Conservation (phyloP, 140 eudicot genomes). For the Erigeron philadelphicus region DNA sequence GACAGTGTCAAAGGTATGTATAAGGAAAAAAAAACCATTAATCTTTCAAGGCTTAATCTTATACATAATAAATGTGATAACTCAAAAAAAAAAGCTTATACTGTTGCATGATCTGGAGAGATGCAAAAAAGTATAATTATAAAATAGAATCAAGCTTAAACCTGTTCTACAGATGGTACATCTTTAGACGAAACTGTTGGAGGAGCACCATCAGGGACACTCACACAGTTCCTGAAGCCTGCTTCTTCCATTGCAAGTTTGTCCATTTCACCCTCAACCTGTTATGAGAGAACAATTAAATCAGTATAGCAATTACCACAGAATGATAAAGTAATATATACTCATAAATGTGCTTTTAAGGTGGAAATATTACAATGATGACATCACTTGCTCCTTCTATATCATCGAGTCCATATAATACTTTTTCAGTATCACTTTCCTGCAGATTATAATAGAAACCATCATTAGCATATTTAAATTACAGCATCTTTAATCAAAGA, state of each 20-base stretch:
- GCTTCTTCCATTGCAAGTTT: conserved; percentile 99
- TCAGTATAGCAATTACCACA: conserved; percentile 3
- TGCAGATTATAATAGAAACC: conserved; percentile 34
- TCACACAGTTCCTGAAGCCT: conserved; percentile 78
- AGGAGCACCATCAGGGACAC: conserved; percentile 99
- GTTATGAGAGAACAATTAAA: conserved; percentile 17
- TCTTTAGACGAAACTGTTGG: conserved; percentile 59
- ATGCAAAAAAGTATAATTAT: neutral
- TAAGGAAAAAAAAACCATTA: neutral
- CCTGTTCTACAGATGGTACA: conserved; percentile 64
- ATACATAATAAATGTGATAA: neutral
- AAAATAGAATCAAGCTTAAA: conserved; percentile 14
- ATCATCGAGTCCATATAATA: conserved; percentile 86
- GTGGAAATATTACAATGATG: conserved; percentile 51
- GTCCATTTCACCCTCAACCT: conserved; percentile 99
- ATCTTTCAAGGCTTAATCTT: neutral
- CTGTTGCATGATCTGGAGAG: conserved; percentile 1
- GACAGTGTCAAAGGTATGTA: conserved; percentile 17
- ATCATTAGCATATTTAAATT: conserved; percentile 5
- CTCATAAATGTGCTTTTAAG: conserved; percentile 19
- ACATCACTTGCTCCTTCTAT: conserved; percentile 68
- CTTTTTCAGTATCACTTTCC: conserved; percentile 75
- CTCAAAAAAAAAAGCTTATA: neutral
- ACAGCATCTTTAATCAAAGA: neutral
- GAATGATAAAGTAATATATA: conserved; percentile 12